Evolutionary conservation across 345 rosid species (phyloP), one percentile per base, ranked within the genome.

Genomic region (Salix arbutifolia): DNA sequence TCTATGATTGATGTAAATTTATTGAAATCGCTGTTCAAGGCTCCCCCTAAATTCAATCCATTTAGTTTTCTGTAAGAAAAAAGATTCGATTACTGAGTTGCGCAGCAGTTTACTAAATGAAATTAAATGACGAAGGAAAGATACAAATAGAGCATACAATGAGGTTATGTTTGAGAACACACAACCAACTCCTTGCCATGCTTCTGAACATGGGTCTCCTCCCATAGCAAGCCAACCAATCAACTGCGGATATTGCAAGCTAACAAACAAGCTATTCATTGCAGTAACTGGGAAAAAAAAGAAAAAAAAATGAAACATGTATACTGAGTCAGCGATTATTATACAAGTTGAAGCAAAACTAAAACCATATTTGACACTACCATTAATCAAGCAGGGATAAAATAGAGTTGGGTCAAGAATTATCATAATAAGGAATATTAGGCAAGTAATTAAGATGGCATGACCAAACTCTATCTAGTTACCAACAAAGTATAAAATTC

Each of bases 121-220:
- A 77, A 70, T 70, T 17, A 70, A 68, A 25, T 1, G 62, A 44
- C 52, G 60, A 75, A 74, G 69, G 60, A 78, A 62, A 68, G 72
- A 77, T 64, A 74, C 70, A 76, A 42, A 69, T 76, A 46, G 46
- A 75, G 81, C 86, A 70, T 87, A 96, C 99, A 96, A 67, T 75
- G 86, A 88, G 0, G 99, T 92, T 61, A 96, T 86, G 87, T 93
- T 92, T 42, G 86, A 82, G 81, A 88, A 85, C 37, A 90, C 97
- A 80, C 99, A 96, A 48, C 81, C 75, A 42, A 93, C 97, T 21
- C 99, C 99, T 83, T 90, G 84, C 99, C 99, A 96, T 68, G 65
- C 60, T 56, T 93, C 97, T 67, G 87, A 87, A 80, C 99, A 96
- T 8, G 99, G 98, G 80, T 96, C 99, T 80, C 99, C 99, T 80